Evolutionary conservation across 208 protist genomes (phyloP).

Genomic region (Plasmodiophora brassicae): DNA sequence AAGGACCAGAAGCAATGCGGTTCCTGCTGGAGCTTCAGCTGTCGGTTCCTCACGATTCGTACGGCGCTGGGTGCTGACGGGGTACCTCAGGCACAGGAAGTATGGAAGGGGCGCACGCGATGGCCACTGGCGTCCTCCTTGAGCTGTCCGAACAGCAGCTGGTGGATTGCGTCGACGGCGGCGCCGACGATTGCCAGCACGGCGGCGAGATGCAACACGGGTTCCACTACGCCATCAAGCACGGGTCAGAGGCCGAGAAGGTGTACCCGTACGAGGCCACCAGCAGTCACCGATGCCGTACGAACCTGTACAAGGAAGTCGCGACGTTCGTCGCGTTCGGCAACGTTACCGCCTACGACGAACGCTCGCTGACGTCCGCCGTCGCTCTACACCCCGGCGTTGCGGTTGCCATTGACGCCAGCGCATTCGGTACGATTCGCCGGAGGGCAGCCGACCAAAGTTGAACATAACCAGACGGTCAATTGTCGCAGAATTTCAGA

Average conservation of each 20-base stretch:
- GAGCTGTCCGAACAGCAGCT: constrained; percentile 43
- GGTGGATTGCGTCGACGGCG: constrained; percentile 33
- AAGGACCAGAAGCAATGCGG: constrained; percentile 66
- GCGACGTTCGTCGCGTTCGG: neutral
- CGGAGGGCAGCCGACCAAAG: too few relatives aligned
- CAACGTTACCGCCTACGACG: constrained; percentile 36
- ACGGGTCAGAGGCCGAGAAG: constrained; percentile 16
- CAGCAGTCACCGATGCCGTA: neutral
- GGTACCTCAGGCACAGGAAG: constrained; percentile 52
- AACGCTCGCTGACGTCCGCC: constrained; percentile 34
- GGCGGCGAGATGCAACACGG: neutral
- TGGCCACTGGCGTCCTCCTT: constrained; percentile 32
- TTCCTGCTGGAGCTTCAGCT: constrained; percentile 59
- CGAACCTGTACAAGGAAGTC: neutral
- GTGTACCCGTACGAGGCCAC: neutral
- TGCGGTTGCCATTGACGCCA: constrained; percentile 49
- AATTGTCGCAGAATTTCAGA: constrained; percentile 35
- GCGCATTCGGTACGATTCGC: neutral
- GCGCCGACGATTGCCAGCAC: neutral
- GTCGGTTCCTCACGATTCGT: neutral
- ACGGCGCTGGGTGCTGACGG: constrained; percentile 52
- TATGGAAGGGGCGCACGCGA: constrained; percentile 40
- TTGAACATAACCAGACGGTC: neutral
- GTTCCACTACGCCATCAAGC: neutral
- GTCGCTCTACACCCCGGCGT: constrained; percentile 25